Evolutionary conservation across 352 stramenopile genomes (phyloP).

Genomic region (Ophiocytium majus): DNA sequence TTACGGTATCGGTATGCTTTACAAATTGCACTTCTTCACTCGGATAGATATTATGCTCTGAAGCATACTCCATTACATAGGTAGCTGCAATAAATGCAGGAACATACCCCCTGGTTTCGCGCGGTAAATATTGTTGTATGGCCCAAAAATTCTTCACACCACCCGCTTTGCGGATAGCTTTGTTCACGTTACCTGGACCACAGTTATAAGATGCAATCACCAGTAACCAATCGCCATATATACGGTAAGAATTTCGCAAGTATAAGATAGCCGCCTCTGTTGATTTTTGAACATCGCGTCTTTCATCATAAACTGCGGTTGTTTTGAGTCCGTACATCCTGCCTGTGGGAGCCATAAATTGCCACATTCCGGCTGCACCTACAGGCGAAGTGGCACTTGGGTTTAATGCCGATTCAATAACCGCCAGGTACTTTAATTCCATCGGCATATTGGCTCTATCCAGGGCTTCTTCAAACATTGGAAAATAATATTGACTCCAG

Average conservation of each 20-base stretch:
- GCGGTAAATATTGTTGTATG: background rate
- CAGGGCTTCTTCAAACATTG: background rate
- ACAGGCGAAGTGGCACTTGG: background rate
- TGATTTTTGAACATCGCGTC: background rate
- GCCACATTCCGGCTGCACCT: background rate
- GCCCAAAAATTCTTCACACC: background rate
- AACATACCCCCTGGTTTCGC: background rate
- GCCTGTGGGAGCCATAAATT: slow-evolving; percentile 1
- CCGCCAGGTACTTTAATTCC: slow-evolving; percentile 7
- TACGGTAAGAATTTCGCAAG: background rate
- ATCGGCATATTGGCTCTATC: background rate
- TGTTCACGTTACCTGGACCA: background rate
- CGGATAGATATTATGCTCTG: slow-evolving; percentile 10
- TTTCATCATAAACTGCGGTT: background rate
- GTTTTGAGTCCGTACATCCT: background rate
- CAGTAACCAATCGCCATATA: background rate
- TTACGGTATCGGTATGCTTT: background rate
- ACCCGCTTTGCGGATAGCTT: background rate
- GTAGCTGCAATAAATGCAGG: slow-evolving; percentile 12
- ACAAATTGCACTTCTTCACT: background rate
- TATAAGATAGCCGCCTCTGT: background rate
- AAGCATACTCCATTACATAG: slow-evolving; percentile 9
- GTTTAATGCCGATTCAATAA: background rate
- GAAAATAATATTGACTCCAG: background rate
- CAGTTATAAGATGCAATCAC: background rate